phyloP scores from a whole-genome alignment of 805 yeast species.

The Ogataea salicorniae region DNA sequence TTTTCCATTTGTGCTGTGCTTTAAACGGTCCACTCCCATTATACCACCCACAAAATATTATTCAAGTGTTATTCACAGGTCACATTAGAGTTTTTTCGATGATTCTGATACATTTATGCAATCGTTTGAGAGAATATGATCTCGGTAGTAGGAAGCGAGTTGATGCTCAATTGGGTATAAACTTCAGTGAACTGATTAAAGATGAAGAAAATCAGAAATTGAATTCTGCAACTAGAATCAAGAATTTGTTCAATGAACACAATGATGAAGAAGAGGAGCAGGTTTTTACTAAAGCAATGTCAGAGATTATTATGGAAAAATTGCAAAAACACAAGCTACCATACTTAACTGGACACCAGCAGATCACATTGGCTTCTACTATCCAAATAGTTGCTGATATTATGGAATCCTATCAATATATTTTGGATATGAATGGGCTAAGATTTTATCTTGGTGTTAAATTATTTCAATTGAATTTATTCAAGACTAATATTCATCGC shows the following conservation, averaged over 20 bases:
- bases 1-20: conserved; percentile 67
- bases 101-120: conserved; percentile 50
- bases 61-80: conserved; percentile 66
- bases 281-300: conserved; percentile 24
- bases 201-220: conserved; percentile 2
- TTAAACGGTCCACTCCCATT: conserved; percentile 86
- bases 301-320: conserved; percentile 49
- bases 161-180: conserved; percentile 23
- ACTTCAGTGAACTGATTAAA: conserved; percentile 6
- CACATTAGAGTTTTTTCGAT: conserved; percentile 50
- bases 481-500: conserved; percentile 22
- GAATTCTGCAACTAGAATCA: not conserved
- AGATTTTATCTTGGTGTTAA: conserved; percentile 68
- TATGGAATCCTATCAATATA: conserved; percentile 35
- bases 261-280: conserved; percentile 20
- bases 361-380: conserved; percentile 69
- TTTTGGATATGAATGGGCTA: conserved; percentile 61
- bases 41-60: conserved; percentile 84
- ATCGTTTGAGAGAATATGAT: conserved; percentile 50
- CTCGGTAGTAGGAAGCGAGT: conserved; percentile 23
- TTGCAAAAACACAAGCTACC: conserved; percentile 67
- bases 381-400: conserved; percentile 59
- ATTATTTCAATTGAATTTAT: conserved; percentile 45
- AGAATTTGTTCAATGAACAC: conserved; percentile 25
- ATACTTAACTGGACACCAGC: conserved; percentile 85